Conservation (phyloP, 805 yeast genomes). For the Tetrapisispora fleetii region DNA sequence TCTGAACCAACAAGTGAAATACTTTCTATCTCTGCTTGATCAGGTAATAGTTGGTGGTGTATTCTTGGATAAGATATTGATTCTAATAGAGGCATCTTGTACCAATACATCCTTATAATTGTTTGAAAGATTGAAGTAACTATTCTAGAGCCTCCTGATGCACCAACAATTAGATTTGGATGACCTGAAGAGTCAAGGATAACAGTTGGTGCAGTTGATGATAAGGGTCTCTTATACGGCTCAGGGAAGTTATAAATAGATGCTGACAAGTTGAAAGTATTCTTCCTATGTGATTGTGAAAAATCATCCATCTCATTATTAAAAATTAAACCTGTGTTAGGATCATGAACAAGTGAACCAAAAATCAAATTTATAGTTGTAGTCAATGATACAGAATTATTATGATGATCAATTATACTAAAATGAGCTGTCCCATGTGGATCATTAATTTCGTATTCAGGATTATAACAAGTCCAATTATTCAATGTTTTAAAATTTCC, state of each 20-base stretch:
- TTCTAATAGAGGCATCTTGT: slow-evolving; percentile 49
- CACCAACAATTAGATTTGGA: slow-evolving; percentile 70
- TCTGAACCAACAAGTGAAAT: slow-evolving; percentile 35
- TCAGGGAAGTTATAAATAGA: slow-evolving; percentile 67
- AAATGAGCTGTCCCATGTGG: slow-evolving; percentile 89
- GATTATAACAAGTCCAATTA: slow-evolving; percentile 66
- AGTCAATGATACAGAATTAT: slow-evolving; percentile 78
- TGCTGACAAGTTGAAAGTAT: slow-evolving; percentile 75
- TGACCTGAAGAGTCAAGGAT: slow-evolving; percentile 37
- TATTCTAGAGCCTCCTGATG: slow-evolving; percentile 91
- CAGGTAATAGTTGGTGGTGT: slow-evolving; percentile 86
- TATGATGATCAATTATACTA: slow-evolving; percentile 61
- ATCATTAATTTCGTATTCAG: slow-evolving; percentile 66
- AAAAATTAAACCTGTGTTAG: slow-evolving; percentile 68
- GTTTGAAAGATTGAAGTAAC: slow-evolving; percentile 78
- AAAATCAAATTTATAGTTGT: slow-evolving; percentile 78
- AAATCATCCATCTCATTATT: slow-evolving; percentile 96
- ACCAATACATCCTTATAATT: slow-evolving; percentile 53
- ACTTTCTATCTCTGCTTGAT: slow-evolving; percentile 49
- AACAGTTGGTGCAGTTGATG: slow-evolving; percentile 74
- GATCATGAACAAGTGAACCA: slow-evolving; percentile 78
- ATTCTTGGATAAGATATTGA: slow-evolving; percentile 71
- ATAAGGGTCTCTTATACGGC: slow-evolving; percentile 74
- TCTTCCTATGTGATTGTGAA: slow-evolving; percentile 55
- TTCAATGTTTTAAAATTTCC: slow-evolving; percentile 37